Evolutionary conservation across 352 stramenopile species (phyloP), one percentile per base, ranked within the genome.

Genomic region (Globisporangium perplexum): DNA sequence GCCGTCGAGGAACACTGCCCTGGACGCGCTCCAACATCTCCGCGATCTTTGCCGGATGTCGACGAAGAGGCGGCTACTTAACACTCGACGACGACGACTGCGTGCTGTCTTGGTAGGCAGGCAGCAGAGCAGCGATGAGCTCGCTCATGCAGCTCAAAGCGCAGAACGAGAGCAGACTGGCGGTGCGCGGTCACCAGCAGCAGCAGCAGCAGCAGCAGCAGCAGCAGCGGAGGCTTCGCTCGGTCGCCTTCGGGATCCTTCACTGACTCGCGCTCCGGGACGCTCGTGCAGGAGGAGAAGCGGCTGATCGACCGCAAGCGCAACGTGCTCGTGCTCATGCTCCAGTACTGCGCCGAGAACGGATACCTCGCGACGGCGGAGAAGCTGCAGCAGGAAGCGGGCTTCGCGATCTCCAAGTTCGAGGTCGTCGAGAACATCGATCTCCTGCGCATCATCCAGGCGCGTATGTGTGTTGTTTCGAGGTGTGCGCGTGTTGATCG

Each of bases 361-460:
- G 87, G 87, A 4, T 96, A 96, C 55, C 53, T 93, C 2, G 66
- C 88, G 39, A 90, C 87, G 3, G 86, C 88, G 0, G 88, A 96
- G 61, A 79, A 78, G 47, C 69, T 96, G 8, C 86, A 96, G 44
- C 82, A 93, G 55, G 88, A 96, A 49, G 82, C 82, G 31, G 86
- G 86, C 24, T 68, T 90, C 4, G 72, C 80, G 39, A 74, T 96
- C 30, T 86, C 75, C 51, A 95, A 95, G 60, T 97, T 96, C 49
- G 84, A 96, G 56, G 79, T 95, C 20, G 90, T 94, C 18, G 91
- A 98, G 60, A 98, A 98, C 63, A 74, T 98, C 36, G 88, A 97
- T 60, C 64, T 98, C 33, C 53, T 91, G 39, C 72, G 82, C 3
- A 93, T 93, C 36, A 66, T 94, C 15, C 83, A 92, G 66, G 77